Evolutionary conservation across 1,284 basidiomycete genomes (phyloP).

Genomic region (Cryptococcus hybrid): DNA sequence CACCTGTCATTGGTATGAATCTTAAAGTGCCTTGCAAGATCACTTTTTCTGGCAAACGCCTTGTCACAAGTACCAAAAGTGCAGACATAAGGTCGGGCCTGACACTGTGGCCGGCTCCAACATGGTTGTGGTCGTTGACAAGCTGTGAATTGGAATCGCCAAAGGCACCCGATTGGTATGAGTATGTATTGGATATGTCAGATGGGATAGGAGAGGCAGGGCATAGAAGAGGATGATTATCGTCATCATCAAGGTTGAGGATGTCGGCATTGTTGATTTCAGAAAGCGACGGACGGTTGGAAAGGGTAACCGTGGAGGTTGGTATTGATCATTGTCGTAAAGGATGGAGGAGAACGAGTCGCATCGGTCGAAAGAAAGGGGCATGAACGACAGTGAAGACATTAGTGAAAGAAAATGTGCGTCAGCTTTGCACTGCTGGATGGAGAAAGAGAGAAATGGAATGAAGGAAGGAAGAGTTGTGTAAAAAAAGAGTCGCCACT

Average conservation of each 20-base stretch:
- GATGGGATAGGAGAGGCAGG: not conserved
- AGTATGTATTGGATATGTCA: not conserved
- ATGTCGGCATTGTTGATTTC: too few relatives aligned
- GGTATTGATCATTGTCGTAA: too few relatives aligned
- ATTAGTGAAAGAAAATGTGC: not conserved
- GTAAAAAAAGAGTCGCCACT: not conserved
- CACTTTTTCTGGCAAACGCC: slow-evolving; percentile 43
- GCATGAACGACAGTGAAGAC: too few relatives aligned
- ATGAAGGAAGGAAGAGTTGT: not conserved
- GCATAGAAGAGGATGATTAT: not conserved
- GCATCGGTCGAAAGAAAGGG: too few relatives aligned
- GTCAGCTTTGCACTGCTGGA: not conserved
- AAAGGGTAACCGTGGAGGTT: not conserved
- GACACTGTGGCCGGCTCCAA: slow-evolving; percentile 34
- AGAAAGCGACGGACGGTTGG: slow-evolving; percentile 5
- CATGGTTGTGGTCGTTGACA: slow-evolving; percentile 44
- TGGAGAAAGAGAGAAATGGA: not conserved
- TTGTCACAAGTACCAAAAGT: slow-evolving; percentile 45
- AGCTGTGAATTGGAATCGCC: slow-evolving; percentile 25
- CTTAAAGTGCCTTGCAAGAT: slow-evolving; percentile 43
- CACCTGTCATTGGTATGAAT: slow-evolving; percentile 19
- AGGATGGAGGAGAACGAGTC: too few relatives aligned
- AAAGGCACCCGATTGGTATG: too few relatives aligned
- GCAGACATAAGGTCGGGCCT: slow-evolving; percentile 45
- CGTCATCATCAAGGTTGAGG: too few relatives aligned